A percentile compares a stretch with the other conserved stretches of the same genome.
Conservation (phyloP, 768 basidiomycete genomes). For the Trametes elegans region DNA sequence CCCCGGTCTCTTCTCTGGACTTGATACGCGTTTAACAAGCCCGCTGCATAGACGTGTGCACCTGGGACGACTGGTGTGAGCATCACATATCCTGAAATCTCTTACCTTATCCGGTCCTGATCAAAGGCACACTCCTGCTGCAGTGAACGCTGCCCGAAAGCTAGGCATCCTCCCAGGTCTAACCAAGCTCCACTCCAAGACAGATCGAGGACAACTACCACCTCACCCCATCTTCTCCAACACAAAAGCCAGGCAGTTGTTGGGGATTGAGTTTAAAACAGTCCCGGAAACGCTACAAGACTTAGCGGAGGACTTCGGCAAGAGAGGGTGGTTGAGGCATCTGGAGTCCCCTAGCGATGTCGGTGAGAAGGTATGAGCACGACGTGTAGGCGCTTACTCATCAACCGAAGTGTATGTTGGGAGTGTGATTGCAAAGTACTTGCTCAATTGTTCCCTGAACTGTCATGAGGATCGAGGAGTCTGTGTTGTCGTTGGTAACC, state of each 20-base stretch:
- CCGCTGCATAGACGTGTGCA: constrained; percentile 3
- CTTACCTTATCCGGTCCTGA: background rate
- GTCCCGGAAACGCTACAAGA: constrained; percentile 40
- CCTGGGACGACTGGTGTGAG: constrained; percentile 21
- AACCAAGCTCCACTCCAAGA: constrained; percentile 9
- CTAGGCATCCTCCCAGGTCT: constrained; percentile 9
- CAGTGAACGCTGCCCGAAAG: constrained; percentile 13
- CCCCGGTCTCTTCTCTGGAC: too few relatives aligned
- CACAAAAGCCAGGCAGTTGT: constrained; percentile 36
- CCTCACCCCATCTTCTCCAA: background rate
- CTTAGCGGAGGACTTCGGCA: constrained; percentile 40
- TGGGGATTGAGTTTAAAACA: constrained; percentile 41
- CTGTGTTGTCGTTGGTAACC: too few relatives aligned
- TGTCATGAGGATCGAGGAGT: too few relatives aligned
- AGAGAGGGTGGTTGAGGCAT: constrained; percentile 32
- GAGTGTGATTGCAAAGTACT: too few relatives aligned
- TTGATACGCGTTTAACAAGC: too few relatives aligned
- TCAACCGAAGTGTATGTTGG: too few relatives aligned
- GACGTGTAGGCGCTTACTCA: too few relatives aligned
- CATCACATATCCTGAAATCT: background rate
- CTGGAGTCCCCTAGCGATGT: background rate
- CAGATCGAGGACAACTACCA: constrained; percentile 23
- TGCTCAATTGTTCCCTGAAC: too few relatives aligned
- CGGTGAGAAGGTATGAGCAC: too few relatives aligned
- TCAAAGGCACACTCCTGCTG: background rate